Evolutionary conservation across 352 stramenopile genomes (phyloP).

Genomic region (Phytophthora parvispora): DNA sequence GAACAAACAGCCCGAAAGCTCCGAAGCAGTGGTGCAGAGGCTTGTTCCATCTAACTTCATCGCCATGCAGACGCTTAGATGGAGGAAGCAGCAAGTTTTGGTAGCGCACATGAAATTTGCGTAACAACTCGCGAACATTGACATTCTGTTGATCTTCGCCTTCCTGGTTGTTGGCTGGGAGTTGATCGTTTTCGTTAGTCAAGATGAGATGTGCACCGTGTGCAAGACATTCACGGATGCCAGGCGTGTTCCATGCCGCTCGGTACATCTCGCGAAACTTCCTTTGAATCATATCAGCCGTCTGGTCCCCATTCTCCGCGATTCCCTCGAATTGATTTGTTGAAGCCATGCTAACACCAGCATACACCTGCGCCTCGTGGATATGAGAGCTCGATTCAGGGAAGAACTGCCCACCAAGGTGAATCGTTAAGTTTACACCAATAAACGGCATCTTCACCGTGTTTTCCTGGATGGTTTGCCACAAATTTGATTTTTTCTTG

Average conservation of each 20-base stretch:
- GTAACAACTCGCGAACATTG: conserved; percentile 23
- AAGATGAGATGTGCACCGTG: conserved; percentile 63
- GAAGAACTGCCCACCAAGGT: conserved; percentile 64
- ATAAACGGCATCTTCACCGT: conserved; percentile 42
- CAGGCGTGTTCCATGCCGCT: conserved; percentile 66
- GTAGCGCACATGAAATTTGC: conserved; percentile 54
- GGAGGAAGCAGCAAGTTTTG: conserved; percentile 62
- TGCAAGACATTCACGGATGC: conserved; percentile 51
- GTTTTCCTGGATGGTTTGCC: conserved; percentile 39
- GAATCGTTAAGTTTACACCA: conserved; percentile 55
- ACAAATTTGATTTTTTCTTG: conserved; percentile 21
- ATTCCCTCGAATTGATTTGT: background rate
- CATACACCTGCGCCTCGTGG: conserved; percentile 31
- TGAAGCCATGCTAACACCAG: conserved; percentile 12
- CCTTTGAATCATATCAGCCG: conserved; percentile 21
- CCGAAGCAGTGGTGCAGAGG: conserved; percentile 52
- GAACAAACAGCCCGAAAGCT: conserved; percentile 59
- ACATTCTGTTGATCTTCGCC: conserved; percentile 29
- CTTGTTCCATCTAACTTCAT: conserved; percentile 19
- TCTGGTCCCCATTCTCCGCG: background rate
- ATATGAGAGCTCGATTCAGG: conserved; percentile 43
- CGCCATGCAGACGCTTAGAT: conserved; percentile 38
- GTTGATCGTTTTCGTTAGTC: conserved; percentile 40
- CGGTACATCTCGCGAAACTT: conserved; percentile 65
- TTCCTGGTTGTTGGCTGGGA: conserved; percentile 19